Evolutionary conservation across 495 filamentous ascomycete species (phyloP), one percentile per base, ranked within the genome.

Genomic region (Bathelium albidoporum): DNA sequence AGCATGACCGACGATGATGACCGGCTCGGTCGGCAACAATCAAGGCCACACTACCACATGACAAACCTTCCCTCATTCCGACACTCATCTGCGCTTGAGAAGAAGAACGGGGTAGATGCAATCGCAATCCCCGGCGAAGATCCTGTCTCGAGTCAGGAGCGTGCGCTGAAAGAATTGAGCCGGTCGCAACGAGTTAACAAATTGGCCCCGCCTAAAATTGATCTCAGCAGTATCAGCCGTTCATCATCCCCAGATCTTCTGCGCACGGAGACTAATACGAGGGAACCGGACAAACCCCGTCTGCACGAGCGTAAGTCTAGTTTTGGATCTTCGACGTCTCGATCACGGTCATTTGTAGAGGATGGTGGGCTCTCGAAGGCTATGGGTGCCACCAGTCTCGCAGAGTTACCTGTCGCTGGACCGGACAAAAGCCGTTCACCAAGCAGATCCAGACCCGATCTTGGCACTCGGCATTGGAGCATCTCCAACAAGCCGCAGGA

Each of bases 191-290:
- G 72, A 2, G 74, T 75, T 61, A 79, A 85, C 31, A 73, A 77
- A 5, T 78, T 88, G 58, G 82, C 84, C 62, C 83, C 84, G 14
- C 86, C 87, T 3, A 77, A 77, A 53, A 85, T 88, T 64, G 82
- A 89, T 62, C 71, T 89, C 39, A 55, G 49, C 24, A 55, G 20
- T 29, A 29, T 55, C 2, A 55, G 49, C 16, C 49, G 49, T 16
- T 55, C 49, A 9, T 55, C 49, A 28, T 55, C 49, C 5, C 49
- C 49, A 9, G 49, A 16, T 3, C 1, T 55, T 1, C 0, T 20
- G 5, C 49, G 49, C 3, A 26, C 49, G 16, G 49, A 55, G 16
- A 4, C 9, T 10, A 55, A 55, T 29, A 29, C 1, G 20, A 2
- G 20, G 24, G 4, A 29, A 55, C 49, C 49, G 29, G 49, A 55